These are phyloP conservation scores for Hygrophoropsis aurantiaca DNA, from an alignment of 768 basidiomycete genomes.

Conservation along the genomic window DNA sequence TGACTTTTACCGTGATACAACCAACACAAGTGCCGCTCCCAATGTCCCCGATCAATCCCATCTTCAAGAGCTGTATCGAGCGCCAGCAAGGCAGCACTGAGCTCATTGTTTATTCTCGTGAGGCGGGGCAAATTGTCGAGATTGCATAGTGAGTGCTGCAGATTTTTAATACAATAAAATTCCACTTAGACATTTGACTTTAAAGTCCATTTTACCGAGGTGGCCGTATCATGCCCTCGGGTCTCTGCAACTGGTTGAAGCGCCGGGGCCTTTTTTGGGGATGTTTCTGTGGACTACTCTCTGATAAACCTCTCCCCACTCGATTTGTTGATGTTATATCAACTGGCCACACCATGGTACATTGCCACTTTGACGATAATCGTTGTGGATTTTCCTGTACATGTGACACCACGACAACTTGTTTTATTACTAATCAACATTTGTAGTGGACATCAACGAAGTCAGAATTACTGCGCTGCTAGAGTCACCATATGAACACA, in stretches of 20 bases:
- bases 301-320: neutral
- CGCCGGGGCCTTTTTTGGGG: neutral
- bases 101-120: neutral
- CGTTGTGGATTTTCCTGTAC: constrained; percentile 1
- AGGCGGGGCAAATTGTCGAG: neutral
- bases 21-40: no score
- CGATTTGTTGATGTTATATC: neutral
- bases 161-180: no score
- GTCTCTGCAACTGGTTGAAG: no score
- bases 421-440: no score
- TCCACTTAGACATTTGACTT: neutral
- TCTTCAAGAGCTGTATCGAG: neutral
- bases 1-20: no score
- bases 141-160: neutral
- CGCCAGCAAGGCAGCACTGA: neutral
- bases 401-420: no score
- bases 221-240: neutral
- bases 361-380: neutral
- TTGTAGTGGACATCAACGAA: no score
- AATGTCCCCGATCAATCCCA: neutral
- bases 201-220: neutral
- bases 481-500: no score
- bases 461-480: no score
- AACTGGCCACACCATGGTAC: neutral
- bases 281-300: neutral